A percentile compares a stretch with the other conserved stretches of the same genome.
These are phyloP conservation scores for Cucumis cinereus DNA, from an alignment of 306 rosid genomes.

Conservation along the genomic window DNA sequence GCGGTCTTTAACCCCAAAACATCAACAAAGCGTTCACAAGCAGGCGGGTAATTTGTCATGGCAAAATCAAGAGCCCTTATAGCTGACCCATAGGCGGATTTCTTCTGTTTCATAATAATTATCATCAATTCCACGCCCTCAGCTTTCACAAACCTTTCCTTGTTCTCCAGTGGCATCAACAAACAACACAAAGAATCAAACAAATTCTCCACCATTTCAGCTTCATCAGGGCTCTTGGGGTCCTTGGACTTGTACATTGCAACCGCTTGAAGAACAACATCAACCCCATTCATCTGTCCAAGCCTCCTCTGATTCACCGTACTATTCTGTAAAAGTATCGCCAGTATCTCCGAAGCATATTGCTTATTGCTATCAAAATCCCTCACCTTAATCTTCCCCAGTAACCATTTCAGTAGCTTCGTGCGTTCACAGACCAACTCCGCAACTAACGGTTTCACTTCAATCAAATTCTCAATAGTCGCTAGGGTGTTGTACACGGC, in stretches of 20 bases:
- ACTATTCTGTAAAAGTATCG: conserved; percentile 78
- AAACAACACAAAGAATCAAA: conserved; percentile 88
- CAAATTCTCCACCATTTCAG: conserved; percentile 86
- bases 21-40: conserved; percentile 92
- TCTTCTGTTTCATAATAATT: conserved; percentile 89
- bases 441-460: conserved; percentile 82
- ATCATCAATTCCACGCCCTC: conserved; percentile 98
- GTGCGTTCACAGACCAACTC: conserved; percentile 81
- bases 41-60: conserved; percentile 89
- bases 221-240: conserved; percentile 82
- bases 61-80: conserved; percentile 93
- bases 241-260: conserved; percentile 89
- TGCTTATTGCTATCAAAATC: conserved; percentile 84
- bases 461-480: conserved; percentile 75
- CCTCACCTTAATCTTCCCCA: conserved; percentile 85
- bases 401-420: conserved; percentile 64
- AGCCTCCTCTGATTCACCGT: conserved; percentile 59
- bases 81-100: conserved; percentile 87
- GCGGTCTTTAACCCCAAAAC: conserved; percentile 94
- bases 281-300: conserved; percentile 97
- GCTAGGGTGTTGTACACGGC: conserved; percentile 62
- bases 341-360: conserved; percentile 86
- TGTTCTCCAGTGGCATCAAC: conserved; percentile 88
- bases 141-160: conserved; percentile 87
- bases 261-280: conserved; percentile 87